These are phyloP conservation scores for Cladosporium sp. DNA, from an alignment of 2,329 filamentous ascomycete genomes.

Conservation along the genomic window DNA sequence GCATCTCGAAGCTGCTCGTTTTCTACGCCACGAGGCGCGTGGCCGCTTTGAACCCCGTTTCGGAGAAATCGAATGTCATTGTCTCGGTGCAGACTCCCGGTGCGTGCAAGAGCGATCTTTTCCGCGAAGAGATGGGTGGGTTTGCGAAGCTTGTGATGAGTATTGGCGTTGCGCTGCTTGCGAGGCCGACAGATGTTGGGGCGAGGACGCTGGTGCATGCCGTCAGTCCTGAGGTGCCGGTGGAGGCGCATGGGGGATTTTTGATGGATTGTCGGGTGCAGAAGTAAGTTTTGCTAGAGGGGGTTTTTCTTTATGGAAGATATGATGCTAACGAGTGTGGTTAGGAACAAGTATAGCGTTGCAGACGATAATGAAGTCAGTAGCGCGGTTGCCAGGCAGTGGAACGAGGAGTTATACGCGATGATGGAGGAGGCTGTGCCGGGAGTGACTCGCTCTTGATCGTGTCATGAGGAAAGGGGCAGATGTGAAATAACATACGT, in stretches of 20 bases:
- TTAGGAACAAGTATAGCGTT: conserved; percentile 6
- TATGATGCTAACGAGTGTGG: conserved; percentile 7
- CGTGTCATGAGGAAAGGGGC: no score
- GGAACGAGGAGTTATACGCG: conserved; percentile 32
- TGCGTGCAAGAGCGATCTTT: conserved; percentile 27
- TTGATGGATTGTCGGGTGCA: conserved; percentile 30
- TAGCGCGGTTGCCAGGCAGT: conserved; percentile 24
- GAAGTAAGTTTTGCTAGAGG: conserved; percentile 15
- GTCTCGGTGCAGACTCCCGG: conserved; percentile 34
- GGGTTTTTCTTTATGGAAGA: not conserved
- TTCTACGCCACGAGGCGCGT: conserved; percentile 23
- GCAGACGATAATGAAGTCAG: not conserved
- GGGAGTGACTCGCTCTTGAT: not conserved
- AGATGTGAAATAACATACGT: no score
- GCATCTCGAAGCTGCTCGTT: conserved; percentile 32
- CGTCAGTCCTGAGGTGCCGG: conserved; percentile 22
- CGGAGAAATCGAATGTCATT: conserved; percentile 26
- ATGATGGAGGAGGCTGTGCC: conserved; percentile 27
- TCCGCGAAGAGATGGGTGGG: conserved; percentile 20
- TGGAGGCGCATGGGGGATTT: conserved; percentile 35
- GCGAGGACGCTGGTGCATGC: conserved; percentile 34
- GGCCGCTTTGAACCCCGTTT: conserved; percentile 16
- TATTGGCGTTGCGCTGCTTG: conserved; percentile 13
- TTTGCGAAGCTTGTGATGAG: not conserved
- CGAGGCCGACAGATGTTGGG: conserved; percentile 32